Evolutionary conservation across 2,329 filamentous ascomycete genomes (phyloP).

Genomic region (Tolypocladium tropicale): DNA sequence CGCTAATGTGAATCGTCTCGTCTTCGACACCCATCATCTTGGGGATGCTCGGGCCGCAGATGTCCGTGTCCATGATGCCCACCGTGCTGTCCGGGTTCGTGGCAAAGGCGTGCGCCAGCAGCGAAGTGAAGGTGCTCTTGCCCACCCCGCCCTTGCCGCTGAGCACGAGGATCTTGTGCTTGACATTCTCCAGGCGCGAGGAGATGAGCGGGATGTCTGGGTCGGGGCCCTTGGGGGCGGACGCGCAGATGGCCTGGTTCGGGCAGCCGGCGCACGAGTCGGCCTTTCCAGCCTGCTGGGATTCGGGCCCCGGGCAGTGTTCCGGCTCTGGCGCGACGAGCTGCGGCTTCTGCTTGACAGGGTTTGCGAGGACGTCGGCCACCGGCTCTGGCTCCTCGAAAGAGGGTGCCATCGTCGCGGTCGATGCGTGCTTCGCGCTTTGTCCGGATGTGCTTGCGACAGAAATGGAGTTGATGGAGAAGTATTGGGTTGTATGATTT

Average conservation of each 20-base stretch:
- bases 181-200: slow-evolving; percentile 66
- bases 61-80: slow-evolving; percentile 96
- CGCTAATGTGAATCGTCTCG: slow-evolving; percentile 87
- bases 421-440: not conserved
- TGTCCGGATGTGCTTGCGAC: not conserved
- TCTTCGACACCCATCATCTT: slow-evolving; percentile 98
- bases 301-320: slow-evolving; percentile 89
- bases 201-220: slow-evolving; percentile 88
- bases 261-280: slow-evolving; percentile 92
- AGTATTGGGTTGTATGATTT: not conserved
- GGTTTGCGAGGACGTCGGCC: slow-evolving; percentile 63
- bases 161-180: slow-evolving; percentile 86
- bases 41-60: slow-evolving; percentile 90
- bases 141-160: slow-evolving; percentile 95
- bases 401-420: slow-evolving; percentile 63
- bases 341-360: slow-evolving; percentile 67
- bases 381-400: slow-evolving; percentile 60
- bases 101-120: slow-evolving; percentile 84
- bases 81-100: slow-evolving; percentile 68
- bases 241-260: slow-evolving; percentile 91
- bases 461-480: not conserved
- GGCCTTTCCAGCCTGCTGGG: slow-evolving; percentile 54
- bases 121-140: slow-evolving; percentile 85
- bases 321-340: slow-evolving; percentile 94
- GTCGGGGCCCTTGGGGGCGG: slow-evolving; percentile 88